These are phyloP conservation scores for Macaranga tanarius DNA, from an alignment of 441 rosid species.

Conservation along the genomic window DNA sequence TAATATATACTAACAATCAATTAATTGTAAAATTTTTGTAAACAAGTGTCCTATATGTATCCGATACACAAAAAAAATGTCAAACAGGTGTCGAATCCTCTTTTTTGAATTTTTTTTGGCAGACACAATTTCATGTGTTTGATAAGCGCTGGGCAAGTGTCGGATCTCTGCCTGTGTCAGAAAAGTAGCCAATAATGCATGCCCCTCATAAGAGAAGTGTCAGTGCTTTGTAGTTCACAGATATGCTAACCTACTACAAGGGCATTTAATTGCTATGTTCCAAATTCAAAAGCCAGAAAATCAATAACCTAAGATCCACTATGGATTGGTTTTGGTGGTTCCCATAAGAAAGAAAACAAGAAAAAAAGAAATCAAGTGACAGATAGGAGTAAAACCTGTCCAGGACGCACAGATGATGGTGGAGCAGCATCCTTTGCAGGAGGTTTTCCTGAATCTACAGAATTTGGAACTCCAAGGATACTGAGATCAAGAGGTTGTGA, in stretches of 20 bases:
- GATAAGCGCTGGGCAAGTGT: too few relatives aligned
- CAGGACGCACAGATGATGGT: conserved; percentile 81
- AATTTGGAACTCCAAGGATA: conserved; percentile 70
- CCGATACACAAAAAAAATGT: too few relatives aligned
- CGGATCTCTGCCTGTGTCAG: too few relatives aligned
- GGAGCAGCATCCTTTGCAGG: conserved; percentile 46
- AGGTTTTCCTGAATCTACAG: conserved; percentile 68
- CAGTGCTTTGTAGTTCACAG: background rate
- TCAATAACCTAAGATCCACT: background rate
- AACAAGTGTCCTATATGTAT: too few relatives aligned
- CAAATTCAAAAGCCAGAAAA: background rate
- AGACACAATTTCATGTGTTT: too few relatives aligned
- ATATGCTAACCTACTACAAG: background rate
- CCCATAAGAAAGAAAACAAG: background rate
- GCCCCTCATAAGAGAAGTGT: too few relatives aligned
- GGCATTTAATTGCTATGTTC: background rate
- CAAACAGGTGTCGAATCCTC: too few relatives aligned
- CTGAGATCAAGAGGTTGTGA: conserved; percentile 94
- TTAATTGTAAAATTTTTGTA: too few relatives aligned
- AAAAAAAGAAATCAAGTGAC: background rate
- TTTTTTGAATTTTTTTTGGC: too few relatives aligned
- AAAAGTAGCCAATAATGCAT: too few relatives aligned
- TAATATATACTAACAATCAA: too few relatives aligned
- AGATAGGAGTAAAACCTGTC: conserved; percentile 60
- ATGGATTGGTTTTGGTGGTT: background rate